phyloP scores from a whole-genome alignment of 208 protist species.

The Entamoeba histolytica region DNA sequence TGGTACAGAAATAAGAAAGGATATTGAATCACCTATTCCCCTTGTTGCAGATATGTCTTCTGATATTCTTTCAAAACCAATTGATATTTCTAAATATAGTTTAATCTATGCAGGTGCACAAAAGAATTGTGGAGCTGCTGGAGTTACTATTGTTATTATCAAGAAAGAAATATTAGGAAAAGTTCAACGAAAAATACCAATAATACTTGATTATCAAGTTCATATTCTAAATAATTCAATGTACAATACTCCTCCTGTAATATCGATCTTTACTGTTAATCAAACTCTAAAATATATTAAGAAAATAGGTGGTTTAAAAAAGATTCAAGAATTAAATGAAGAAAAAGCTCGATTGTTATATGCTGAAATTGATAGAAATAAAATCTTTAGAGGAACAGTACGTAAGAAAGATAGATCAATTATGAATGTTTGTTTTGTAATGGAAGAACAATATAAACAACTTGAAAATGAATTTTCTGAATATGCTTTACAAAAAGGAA shows the following conservation, averaged over 20 bases:
- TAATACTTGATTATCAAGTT: slow-evolving; percentile 22
- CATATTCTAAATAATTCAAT: slow-evolving; percentile 31
- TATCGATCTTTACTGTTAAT: slow-evolving; percentile 43
- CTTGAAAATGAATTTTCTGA: slow-evolving; percentile 43
- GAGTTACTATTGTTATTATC: slow-evolving; percentile 44
- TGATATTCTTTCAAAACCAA: slow-evolving; percentile 43
- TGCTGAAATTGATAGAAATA: slow-evolving; percentile 31
- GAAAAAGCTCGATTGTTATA: slow-evolving; percentile 39
- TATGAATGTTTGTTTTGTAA: slow-evolving; percentile 50
- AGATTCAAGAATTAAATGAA: slow-evolving; percentile 23
- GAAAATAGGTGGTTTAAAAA: slow-evolving; percentile 28
- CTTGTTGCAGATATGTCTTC: slow-evolving; percentile 53
- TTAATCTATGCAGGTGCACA: slow-evolving; percentile 51
- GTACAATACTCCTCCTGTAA: slow-evolving; percentile 46
- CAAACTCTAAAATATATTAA: slow-evolving; percentile 48
- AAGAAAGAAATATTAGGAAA: slow-evolving; percentile 32
- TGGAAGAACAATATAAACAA: slow-evolving; percentile 2
- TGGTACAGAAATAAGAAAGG: slow-evolving; percentile 29
- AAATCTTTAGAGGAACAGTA: slow-evolving; percentile 30
- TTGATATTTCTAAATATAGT: slow-evolving; percentile 46
- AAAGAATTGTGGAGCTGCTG: slow-evolving; percentile 52
- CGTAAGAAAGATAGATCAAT: slow-evolving; percentile 32
- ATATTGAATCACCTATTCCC: slow-evolving; percentile 27
- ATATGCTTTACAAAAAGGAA: slow-evolving; percentile 24
- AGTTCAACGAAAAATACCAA: slow-evolving; percentile 12